phyloP scores from a whole-genome alignment of 176 grass and related monocot genomes.

The Triticum urartu region DNA sequence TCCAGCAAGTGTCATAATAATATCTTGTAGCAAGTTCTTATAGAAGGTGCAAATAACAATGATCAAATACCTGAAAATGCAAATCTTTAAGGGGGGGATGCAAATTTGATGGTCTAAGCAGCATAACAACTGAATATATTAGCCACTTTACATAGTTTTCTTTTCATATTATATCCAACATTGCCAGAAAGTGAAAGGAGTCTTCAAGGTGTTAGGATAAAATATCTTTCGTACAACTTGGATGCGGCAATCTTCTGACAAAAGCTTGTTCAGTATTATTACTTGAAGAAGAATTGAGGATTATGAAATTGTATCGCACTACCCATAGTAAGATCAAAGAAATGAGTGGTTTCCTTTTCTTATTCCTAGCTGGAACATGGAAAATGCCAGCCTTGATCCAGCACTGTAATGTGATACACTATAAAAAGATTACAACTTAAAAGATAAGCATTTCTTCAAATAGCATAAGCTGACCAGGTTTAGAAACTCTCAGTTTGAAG shows the following conservation, averaged over 20 bases:
- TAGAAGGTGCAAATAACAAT: neutral
- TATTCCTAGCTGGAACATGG: neutral
- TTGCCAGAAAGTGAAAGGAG: neutral
- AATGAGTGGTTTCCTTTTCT: neutral
- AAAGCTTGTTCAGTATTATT: neutral
- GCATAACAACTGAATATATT: neutral
- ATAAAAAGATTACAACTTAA: neutral
- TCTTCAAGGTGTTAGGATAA: neutral
- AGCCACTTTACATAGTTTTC: neutral
- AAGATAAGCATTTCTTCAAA: neutral
- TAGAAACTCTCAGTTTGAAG: neutral
- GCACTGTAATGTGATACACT: neutral
- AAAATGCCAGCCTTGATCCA: neutral
- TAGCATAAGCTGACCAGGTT: neutral
- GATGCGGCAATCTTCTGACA: neutral
- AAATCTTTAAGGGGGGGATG: neutral
- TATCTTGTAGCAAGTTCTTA: neutral
- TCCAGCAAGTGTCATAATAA: neutral
- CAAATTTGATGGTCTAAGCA: neutral
- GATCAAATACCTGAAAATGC: neutral
- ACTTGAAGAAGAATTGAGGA: neutral
- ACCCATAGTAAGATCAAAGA: neutral
- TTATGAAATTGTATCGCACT: neutral
- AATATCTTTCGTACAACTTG: neutral
- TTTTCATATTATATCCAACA: conserved; percentile 12